A percentile compares a stretch with the other conserved stretches of the same genome.
Conservation (phyloP, 192 early-diverging fungal species). For the Coemansia sp. region DNA sequence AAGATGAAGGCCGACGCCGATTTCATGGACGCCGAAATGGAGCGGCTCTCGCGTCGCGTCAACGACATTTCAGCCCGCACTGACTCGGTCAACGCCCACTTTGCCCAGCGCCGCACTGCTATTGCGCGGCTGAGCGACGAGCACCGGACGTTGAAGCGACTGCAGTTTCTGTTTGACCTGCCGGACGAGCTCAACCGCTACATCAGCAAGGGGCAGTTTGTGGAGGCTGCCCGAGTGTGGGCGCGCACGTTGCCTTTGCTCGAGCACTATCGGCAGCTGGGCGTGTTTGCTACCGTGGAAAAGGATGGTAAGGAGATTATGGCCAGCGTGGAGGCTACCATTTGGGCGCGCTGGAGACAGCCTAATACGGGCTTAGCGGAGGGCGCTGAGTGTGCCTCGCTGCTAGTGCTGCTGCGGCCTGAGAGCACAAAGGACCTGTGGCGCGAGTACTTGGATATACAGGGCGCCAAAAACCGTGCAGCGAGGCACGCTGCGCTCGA, state of each 20-base stretch:
- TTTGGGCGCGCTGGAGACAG: constrained; percentile 56
- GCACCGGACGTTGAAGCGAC: constrained; percentile 72
- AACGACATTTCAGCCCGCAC: constrained; percentile 60
- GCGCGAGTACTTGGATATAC: constrained; percentile 46
- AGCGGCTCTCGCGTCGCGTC: constrained; percentile 69
- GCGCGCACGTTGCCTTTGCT: constrained; percentile 70
- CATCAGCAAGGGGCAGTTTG: constrained; percentile 62
- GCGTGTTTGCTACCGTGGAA: constrained; percentile 79
- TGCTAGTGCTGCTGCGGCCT: constrained; percentile 45
- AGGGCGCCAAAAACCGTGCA: constrained; percentile 35
- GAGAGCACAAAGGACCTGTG: constrained; percentile 29
- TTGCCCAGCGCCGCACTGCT: constrained; percentile 69
- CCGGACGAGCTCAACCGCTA: constrained; percentile 72
- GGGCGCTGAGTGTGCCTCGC: constrained; percentile 42
- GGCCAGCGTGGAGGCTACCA: constrained; percentile 64
- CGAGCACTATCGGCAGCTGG: constrained; percentile 74
- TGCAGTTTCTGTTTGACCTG: constrained; percentile 90
- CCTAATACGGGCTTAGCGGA: constrained; percentile 22
- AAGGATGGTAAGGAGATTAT: constrained; percentile 82
- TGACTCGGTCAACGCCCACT: constrained; percentile 58
- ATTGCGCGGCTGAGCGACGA: constrained; percentile 74
- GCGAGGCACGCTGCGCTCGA: constrained; percentile 28
- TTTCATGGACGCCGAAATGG: constrained; percentile 86
- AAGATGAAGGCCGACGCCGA: constrained; percentile 88
- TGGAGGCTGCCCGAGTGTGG: constrained; percentile 80